Evolutionary conservation across 2,329 filamentous ascomycete species (phyloP).

Genomic region (Xylaria arbuscula): DNA sequence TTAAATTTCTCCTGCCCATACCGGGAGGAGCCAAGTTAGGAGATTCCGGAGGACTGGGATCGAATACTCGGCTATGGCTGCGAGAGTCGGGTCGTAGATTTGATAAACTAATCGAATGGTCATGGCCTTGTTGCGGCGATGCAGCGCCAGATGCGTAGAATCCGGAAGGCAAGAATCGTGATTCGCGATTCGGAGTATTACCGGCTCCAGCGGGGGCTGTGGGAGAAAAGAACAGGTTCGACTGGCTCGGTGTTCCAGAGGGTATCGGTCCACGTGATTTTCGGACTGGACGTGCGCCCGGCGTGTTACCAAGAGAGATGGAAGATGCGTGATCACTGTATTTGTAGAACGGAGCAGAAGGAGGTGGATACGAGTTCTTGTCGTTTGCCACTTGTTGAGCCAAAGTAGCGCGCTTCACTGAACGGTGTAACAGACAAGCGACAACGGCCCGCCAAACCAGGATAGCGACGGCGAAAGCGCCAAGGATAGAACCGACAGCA

Average conservation of each 20-base stretch:
- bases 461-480: conserved; percentile 82
- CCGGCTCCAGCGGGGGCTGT: conserved; percentile 74
- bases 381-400: conserved; percentile 76
- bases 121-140: conserved; percentile 59
- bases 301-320: conserved; percentile 61
- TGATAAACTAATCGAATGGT: conserved; percentile 68
- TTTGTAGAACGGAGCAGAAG: conserved; percentile 71
- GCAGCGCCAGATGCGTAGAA: conserved; percentile 83
- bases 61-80: conserved; percentile 60
- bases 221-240: conserved; percentile 93
- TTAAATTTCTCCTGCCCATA: conserved; percentile 57
- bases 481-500: conserved; percentile 87
- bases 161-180: conserved; percentile 86
- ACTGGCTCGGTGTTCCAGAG: conserved; percentile 69
- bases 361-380: conserved; percentile 72
- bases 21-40: conserved; percentile 62
- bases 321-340: conserved; percentile 69
- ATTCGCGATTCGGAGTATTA: conserved; percentile 71
- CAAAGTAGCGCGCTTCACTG: conserved; percentile 85
- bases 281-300: conserved; percentile 62
- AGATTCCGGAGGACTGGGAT: conserved; percentile 72
- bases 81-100: conserved; percentile 70
- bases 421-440: conserved; percentile 90
- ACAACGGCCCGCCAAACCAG: conserved; percentile 89
- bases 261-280: conserved; percentile 65